Percentiles rank a stretch among this genome's conserved stretches.
Evolutionary conservation across 768 basidiomycete genomes (phyloP).

Genomic region (Boletellus ananas): DNA sequence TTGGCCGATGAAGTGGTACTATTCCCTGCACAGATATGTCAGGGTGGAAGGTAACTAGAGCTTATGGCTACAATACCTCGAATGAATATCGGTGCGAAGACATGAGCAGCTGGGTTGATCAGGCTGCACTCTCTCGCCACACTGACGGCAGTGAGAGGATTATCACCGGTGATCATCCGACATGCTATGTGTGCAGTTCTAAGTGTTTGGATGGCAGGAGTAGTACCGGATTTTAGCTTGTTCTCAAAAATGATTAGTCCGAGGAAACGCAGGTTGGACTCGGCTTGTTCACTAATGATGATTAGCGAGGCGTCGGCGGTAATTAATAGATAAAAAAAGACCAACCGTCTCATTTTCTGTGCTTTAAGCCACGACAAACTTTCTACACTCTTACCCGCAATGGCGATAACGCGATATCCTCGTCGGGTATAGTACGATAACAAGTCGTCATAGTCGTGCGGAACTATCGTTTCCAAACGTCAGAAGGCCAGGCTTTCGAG

Average conservation of each 20-base stretch:
- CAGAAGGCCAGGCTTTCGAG: slow-evolving; percentile 2
- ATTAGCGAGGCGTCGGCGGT: slow-evolving; percentile 4
- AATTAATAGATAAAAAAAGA: slow-evolving; percentile 6
- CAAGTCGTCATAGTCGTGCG: slow-evolving; percentile 93
- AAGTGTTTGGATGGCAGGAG: slow-evolving; percentile 84
- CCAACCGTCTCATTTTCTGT: slow-evolving; percentile 89
- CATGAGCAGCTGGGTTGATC: slow-evolving; percentile 82
- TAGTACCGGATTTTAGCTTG: slow-evolving; percentile 88
- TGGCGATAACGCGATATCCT: slow-evolving; percentile 96
- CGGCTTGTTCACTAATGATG: slow-evolving; percentile 79
- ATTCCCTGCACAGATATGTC: slow-evolving; percentile 43
- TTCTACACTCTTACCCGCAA: slow-evolving; percentile 94
- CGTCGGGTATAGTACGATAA: slow-evolving; percentile 95
- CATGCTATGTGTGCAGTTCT: slow-evolving; percentile 89
- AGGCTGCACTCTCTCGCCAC: slow-evolving; percentile 93
- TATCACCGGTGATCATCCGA: slow-evolving; percentile 98
- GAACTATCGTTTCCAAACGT: slow-evolving; percentile 52
- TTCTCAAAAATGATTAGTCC: slow-evolving; percentile 98
- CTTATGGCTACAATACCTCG: slow-evolving; percentile 45
- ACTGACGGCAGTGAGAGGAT: slow-evolving; percentile 93
- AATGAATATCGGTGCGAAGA: slow-evolving; percentile 79
- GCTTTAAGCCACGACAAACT: slow-evolving; percentile 96
- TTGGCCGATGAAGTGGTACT: slow-evolving; percentile 50
- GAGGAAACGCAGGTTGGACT: slow-evolving; percentile 84
- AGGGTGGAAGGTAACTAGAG: neutral